Percentiles rank a stretch among this genome's conserved stretches.
Evolutionary conservation across 352 stramenopile species (phyloP).

Genomic region (Pythium rhizo-oryzae): DNA sequence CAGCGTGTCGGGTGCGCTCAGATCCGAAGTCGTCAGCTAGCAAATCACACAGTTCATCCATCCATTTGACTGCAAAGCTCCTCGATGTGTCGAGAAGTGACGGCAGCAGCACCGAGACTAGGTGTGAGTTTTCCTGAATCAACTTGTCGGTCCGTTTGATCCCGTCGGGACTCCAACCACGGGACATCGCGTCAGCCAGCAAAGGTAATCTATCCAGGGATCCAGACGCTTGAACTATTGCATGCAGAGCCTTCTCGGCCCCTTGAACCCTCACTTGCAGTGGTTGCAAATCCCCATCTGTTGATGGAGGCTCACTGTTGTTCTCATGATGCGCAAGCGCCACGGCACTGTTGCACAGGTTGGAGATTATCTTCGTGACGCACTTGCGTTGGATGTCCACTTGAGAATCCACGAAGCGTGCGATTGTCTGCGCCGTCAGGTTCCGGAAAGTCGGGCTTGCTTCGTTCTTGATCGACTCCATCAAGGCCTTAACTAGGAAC

Average conservation of each 20-base stretch:
- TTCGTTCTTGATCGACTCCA: conserved; percentile 80
- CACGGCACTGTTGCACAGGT: conserved; percentile 69
- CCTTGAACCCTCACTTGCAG: conserved; percentile 42
- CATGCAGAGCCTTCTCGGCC: conserved; percentile 41
- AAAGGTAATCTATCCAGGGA: conserved; percentile 41
- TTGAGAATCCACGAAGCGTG: conserved; percentile 60
- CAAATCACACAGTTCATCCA: conserved; percentile 38
- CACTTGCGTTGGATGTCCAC: conserved; percentile 61
- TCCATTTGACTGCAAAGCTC: conserved; percentile 45
- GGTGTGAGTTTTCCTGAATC: conserved; percentile 52
- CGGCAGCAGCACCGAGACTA: conserved; percentile 47
- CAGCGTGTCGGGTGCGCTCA: conserved; percentile 30
- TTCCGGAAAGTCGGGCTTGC: conserved; percentile 43
- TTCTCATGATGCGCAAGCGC: conserved; percentile 38
- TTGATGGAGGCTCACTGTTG: conserved; percentile 32
- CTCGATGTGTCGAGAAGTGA: conserved; percentile 36
- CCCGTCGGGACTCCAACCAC: conserved; percentile 35
- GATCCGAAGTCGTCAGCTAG: conserved; percentile 30
- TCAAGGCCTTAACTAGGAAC: conserved; percentile 79
- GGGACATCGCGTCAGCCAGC: conserved; percentile 41
- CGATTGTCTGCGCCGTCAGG: conserved; percentile 54
- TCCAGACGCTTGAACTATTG: conserved; percentile 40
- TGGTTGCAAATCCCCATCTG: neutral
- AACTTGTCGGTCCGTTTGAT: conserved; percentile 34
- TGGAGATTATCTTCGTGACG: conserved; percentile 76